Evolutionary conservation across 257 asterid genomes (phyloP), one percentile per base, ranked within the genome.

Genomic region (Rehmannia glutinosa): DNA sequence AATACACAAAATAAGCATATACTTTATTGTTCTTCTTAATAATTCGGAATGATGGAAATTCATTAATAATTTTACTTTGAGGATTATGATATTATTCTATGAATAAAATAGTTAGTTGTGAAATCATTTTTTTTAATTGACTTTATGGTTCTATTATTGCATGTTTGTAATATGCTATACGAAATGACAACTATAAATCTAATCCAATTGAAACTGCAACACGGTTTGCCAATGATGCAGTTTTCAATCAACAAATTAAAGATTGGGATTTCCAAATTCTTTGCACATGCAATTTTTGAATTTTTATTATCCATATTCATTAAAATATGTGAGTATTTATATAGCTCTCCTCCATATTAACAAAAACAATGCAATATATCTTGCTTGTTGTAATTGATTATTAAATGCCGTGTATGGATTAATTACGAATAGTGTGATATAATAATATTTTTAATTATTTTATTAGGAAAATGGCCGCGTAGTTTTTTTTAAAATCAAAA

Each of bases 151-250:
- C 41, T 42, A 62, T 74, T 61, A 68, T 62, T 75, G 62, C 64
- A 54, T 68, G 72, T 63, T 69, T 66, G 68, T 35, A 57, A 57
- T 42, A 21, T 73, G 41, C 52, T 42, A 54, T 33, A 8, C 23
- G 65, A 59, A 66, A 66, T 49, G 69, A 45, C 73, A 58, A 73
- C 76, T 62, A 51, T 8, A 51, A 32, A 51, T 61, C 35, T 38
- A 42, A 67, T 51, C 74, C 64, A 62, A 61, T 73, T 54, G 4
- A 7, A 27, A 23, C 41, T 28, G 6, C 42, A 27, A 55, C 62
- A 15, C 43, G 49, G 65, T 21, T 59, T 59, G 47, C 28, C 65
- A 33, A 45, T 36, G 16, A 59, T 33, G 65, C 47, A 17, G 17
- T 17, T 4, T 17, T 35, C 8, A 1, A 33, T 20, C 5, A 49